Evolutionary conservation across 2,329 filamentous ascomycete species (phyloP).

Genomic region (Calycina marina): DNA sequence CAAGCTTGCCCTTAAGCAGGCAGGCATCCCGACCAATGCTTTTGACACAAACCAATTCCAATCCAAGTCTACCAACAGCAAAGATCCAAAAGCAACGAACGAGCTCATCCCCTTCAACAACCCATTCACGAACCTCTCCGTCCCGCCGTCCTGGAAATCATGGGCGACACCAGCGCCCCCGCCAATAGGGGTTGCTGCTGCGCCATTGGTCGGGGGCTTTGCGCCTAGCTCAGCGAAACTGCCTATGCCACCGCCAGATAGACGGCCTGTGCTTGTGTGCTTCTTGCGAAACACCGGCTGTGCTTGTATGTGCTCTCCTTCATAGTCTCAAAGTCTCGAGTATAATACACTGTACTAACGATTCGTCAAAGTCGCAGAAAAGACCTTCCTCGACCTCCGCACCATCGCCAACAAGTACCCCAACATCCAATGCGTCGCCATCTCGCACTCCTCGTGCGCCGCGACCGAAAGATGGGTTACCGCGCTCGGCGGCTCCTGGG

Average conservation of each 20-base stretch:
- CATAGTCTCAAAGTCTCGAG: too few relatives aligned
- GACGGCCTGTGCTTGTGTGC: constrained; percentile 43
- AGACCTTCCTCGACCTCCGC: constrained; percentile 43
- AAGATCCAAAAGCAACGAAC: constrained; percentile 6
- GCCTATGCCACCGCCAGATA: constrained; percentile 30
- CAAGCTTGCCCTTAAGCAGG: constrained; percentile 21
- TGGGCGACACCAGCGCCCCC: constrained; percentile 19
- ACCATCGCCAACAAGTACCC: constrained; percentile 36
- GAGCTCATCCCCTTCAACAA: constrained; percentile 13
- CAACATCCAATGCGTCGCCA: constrained; percentile 41
- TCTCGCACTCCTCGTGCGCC: constrained; percentile 47
- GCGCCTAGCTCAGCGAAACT: constrained; percentile 15
- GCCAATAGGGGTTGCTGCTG: constrained; percentile 14
- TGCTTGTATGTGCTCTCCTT: constrained; percentile 42
- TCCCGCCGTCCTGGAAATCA: constrained; percentile 17
- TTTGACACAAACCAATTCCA: constrained; percentile 5
- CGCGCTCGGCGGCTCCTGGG: constrained; percentile 22
- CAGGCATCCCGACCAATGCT: constrained; percentile 17
- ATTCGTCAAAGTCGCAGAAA: constrained; percentile 46
- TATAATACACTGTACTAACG: neutral
- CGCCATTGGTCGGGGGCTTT: constrained; percentile 13
- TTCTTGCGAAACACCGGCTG: constrained; percentile 63
- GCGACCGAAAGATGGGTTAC: constrained; percentile 32
- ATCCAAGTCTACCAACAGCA: constrained; percentile 5
- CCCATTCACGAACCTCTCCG: constrained; percentile 16